These are phyloP conservation scores for Claviceps citrina DNA, from an alignment of 2,329 filamentous ascomycete genomes.

Conservation along the genomic window DNA sequence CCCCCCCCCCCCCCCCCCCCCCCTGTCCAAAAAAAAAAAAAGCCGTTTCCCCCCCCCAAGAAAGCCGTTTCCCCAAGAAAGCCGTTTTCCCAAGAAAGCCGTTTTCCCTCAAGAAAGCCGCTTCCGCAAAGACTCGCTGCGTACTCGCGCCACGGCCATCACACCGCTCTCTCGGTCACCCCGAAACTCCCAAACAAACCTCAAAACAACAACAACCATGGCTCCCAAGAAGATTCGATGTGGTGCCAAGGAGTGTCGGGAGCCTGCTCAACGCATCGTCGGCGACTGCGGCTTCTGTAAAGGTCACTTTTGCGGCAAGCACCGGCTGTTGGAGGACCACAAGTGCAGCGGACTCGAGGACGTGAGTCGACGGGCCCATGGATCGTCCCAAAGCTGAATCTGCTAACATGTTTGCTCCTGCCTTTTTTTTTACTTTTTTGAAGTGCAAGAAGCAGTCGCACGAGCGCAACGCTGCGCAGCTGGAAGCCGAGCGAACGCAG, in stretches of 20 bases:
- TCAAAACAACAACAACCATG: constrained; percentile 25
- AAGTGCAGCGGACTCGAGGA: constrained; percentile 86
- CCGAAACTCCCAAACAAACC: not conserved
- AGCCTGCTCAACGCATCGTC: constrained; percentile 78
- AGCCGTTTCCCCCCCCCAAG: no score
- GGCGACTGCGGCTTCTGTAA: constrained; percentile 93
- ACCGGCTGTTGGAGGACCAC: constrained; percentile 86
- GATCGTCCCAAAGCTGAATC: not conserved
- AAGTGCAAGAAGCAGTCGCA: constrained; percentile 94
- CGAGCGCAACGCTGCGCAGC: constrained; percentile 80
- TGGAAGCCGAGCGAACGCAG: constrained; percentile 83
- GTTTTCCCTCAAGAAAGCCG: no score
- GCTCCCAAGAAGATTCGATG: constrained; percentile 70
- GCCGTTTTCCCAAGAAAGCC: no score
- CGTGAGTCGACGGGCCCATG: no score
- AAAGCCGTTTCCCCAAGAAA: no score
- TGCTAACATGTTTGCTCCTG: constrained; percentile 6
- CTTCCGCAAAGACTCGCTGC: no score
- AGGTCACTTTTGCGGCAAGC: constrained; percentile 88
- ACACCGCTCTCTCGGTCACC: no score
- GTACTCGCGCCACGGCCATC: no score
- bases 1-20: no score
- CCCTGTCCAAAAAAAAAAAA: no score
- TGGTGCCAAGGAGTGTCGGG: constrained; percentile 77
- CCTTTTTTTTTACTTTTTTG: constrained; percentile 4